These are phyloP conservation scores for Arachnopeziza araneosa DNA, from an alignment of 2,329 filamentous ascomycete genomes.

Conservation along the genomic window DNA sequence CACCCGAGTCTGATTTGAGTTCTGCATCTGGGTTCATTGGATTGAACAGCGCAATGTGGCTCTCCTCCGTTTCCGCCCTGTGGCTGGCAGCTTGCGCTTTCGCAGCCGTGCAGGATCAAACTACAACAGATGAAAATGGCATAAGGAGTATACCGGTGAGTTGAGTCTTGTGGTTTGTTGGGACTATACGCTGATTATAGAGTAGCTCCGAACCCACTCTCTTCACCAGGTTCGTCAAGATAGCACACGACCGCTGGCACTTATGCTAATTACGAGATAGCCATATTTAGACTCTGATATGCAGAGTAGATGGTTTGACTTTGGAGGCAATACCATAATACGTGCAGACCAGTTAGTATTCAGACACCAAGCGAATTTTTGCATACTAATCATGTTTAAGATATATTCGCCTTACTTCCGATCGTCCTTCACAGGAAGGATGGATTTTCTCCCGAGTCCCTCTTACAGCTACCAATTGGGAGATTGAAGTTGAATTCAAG, in stretches of 20 bases:
- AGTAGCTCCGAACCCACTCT: constrained; percentile 80
- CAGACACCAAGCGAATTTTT: not conserved
- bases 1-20: not conserved
- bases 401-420: constrained; percentile 88
- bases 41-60: constrained; percentile 22
- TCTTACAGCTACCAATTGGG: constrained; percentile 96
- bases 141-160: constrained; percentile 62
- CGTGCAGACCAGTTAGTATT: constrained; percentile 59
- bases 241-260: not conserved
- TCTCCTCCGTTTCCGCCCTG: constrained; percentile 24
- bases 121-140: constrained; percentile 36
- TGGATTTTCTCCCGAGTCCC: constrained; percentile 94
- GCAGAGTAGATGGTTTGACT: constrained; percentile 98
- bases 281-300: constrained; percentile 97
- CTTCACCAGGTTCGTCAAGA: constrained; percentile 60
- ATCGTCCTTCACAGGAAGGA: constrained; percentile 83
- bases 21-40: not conserved
- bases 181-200: constrained; percentile 19
- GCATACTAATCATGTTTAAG: constrained; percentile 37
- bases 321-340: constrained; percentile 90
- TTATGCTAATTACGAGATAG: constrained; percentile 39
- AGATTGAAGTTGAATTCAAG: constrained; percentile 93
- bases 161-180: constrained; percentile 7
- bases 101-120: constrained; percentile 30
- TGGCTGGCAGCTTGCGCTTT: constrained; percentile 32